phyloP scores from a whole-genome alignment of 2,329 filamentous ascomycete genomes.

The Cercospora sesami region DNA sequence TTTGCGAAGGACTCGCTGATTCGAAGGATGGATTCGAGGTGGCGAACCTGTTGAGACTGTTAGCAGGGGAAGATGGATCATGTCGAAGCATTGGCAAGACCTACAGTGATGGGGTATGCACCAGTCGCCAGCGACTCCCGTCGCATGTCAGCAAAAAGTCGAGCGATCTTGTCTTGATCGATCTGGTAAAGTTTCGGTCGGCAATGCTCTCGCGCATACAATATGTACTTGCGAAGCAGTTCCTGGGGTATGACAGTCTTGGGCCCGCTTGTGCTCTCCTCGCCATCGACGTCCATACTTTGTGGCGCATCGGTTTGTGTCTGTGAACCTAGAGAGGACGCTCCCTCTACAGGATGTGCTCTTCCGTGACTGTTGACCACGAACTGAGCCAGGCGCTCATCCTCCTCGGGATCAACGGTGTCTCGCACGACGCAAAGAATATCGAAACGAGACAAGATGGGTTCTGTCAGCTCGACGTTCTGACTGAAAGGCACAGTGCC shows the following conservation, averaged over 20 bases:
- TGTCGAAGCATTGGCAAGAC: constrained; percentile 40
- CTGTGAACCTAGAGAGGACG: constrained; percentile 37
- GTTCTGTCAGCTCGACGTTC: constrained; percentile 95
- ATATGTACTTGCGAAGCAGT: constrained; percentile 90
- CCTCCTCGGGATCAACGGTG: constrained; percentile 86
- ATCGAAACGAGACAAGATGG: constrained; percentile 96
- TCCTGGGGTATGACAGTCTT: constrained; percentile 83
- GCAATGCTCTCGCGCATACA: constrained; percentile 88
- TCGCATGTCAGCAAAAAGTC: constrained; percentile 94
- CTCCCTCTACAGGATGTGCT: constrained; percentile 66
- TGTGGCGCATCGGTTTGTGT: constrained; percentile 49
- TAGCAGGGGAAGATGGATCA: background rate
- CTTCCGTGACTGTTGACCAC: constrained; percentile 92
- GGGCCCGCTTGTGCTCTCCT: constrained; percentile 48
- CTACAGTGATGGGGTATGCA: constrained; percentile 95
- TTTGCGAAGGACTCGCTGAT: constrained; percentile 93
- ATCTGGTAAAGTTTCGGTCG: constrained; percentile 94
- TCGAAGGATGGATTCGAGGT: constrained; percentile 95
- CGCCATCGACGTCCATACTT: constrained; percentile 61
- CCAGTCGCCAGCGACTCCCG: constrained; percentile 89
- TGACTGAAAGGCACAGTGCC: constrained; percentile 92
- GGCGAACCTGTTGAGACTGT: constrained; percentile 69
- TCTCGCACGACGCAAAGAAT: constrained; percentile 95
- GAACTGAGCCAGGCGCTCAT: constrained; percentile 90
- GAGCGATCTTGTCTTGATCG: constrained; percentile 93